Evolutionary conservation across 176 grass and related monocot species (phyloP).

Genomic region (Stipa capillata): DNA sequence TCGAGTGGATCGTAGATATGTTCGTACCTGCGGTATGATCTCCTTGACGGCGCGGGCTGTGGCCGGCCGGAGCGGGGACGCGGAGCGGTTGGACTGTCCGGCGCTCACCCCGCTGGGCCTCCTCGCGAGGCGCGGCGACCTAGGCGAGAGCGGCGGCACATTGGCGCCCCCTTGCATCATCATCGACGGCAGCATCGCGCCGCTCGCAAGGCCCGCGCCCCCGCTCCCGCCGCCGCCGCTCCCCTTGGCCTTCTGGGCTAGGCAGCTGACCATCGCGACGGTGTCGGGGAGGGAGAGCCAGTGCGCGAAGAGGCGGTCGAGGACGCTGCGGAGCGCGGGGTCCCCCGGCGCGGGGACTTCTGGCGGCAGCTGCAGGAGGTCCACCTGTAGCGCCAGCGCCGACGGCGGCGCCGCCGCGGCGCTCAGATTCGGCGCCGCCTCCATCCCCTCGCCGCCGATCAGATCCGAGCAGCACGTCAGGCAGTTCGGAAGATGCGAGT

Average conservation of each 20-base stretch:
- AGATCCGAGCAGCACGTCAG: slow-evolving; percentile 1
- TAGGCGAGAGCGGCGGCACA: slow-evolving; percentile 84
- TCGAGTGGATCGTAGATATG: neutral
- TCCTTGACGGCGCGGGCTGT: slow-evolving; percentile 46
- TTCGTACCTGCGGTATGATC: slow-evolving; percentile 78
- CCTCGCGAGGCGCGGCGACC: slow-evolving; percentile 63
- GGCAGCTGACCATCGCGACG: slow-evolving; percentile 41
- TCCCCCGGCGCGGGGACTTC: slow-evolving; percentile 35
- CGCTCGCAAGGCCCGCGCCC: neutral
- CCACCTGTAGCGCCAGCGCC: slow-evolving; percentile 47
- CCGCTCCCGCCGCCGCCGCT: slow-evolving; percentile 8
- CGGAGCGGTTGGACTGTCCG: slow-evolving; percentile 35
- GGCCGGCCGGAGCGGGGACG: slow-evolving; percentile 57
- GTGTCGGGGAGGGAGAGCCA: slow-evolving; percentile 86
- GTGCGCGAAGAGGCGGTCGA: slow-evolving; percentile 67
- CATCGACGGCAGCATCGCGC: slow-evolving; percentile 39
- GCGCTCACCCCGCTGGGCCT: slow-evolving; percentile 31
- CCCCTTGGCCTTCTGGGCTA: slow-evolving; percentile 49
- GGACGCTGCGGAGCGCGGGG: slow-evolving; percentile 39
- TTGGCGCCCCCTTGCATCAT: slow-evolving; percentile 63
- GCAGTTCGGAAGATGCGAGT: neutral
- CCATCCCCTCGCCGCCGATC: slow-evolving; percentile 27
- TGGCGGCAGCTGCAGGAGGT: slow-evolving; percentile 48
- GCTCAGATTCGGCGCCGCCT: slow-evolving; percentile 26
- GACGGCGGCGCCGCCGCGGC: neutral